Percentiles rank a stretch among this genome's conserved stretches.
Evolutionary conservation across 345 rosid genomes (phyloP).

Genomic region (Linum lewisii): DNA sequence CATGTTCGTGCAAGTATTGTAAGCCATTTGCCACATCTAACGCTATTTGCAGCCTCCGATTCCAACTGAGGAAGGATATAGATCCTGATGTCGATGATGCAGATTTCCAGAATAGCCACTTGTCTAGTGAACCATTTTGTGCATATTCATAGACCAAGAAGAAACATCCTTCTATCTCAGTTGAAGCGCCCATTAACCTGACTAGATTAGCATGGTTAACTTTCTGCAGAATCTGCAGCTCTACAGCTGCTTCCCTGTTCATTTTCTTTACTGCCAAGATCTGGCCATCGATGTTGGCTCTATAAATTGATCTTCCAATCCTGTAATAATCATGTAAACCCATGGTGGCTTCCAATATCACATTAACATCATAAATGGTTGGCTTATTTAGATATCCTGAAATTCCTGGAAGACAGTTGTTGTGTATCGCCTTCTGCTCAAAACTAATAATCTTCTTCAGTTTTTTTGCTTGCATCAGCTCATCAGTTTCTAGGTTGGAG

Average conservation of each 20-base stretch:
- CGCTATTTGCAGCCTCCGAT: slow-evolving; percentile 40
- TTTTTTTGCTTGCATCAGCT: slow-evolving; percentile 28
- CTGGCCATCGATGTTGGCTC: slow-evolving; percentile 35
- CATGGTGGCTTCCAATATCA: slow-evolving; percentile 40
- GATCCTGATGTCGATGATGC: slow-evolving; percentile 21
- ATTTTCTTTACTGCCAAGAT: slow-evolving; percentile 40
- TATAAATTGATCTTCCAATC: slow-evolving; percentile 44
- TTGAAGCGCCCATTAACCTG: slow-evolving; percentile 42
- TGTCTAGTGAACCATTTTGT: slow-evolving; percentile 46
- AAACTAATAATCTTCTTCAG: slow-evolving; percentile 11
- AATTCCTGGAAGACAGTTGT: slow-evolving; percentile 44
- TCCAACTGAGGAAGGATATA: slow-evolving; percentile 32
- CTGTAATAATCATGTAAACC: slow-evolving; percentile 29
- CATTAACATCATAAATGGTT: slow-evolving; percentile 29
- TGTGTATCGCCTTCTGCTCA: slow-evolving; percentile 28
- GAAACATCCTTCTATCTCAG: slow-evolving; percentile 24
- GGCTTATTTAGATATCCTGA: slow-evolving; percentile 45
- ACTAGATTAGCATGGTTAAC: slow-evolving; percentile 60
- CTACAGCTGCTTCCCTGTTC: slow-evolving; percentile 34
- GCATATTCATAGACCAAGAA: slow-evolving; percentile 57
- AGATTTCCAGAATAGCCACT: slow-evolving; percentile 34
- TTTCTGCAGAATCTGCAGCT: slow-evolving; percentile 43
- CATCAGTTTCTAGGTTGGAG: slow-evolving; percentile 30
- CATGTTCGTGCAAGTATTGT: slow-evolving; percentile 55
- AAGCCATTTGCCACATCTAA: slow-evolving; percentile 54